phyloP scores from a whole-genome alignment of 1,139 yeast genomes.

The Geotrichum siamense region DNA sequence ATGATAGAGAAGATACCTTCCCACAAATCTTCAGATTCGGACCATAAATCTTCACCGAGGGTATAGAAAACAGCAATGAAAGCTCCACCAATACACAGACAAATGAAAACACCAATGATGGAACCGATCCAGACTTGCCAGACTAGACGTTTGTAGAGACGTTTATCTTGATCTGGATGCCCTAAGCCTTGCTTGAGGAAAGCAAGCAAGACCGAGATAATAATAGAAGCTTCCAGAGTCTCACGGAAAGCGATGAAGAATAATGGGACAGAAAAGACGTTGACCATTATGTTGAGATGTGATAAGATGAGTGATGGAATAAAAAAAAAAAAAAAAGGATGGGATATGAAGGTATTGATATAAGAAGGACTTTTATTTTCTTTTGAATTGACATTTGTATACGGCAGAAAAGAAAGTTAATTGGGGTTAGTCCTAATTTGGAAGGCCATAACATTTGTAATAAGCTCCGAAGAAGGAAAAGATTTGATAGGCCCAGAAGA shows the following conservation, averaged over 20 bases:
- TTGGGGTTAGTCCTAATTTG: too few species aligned
- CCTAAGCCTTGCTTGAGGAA: constrained; percentile 83
- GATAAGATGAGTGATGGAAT: not conserved
- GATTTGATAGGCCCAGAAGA: too few species aligned
- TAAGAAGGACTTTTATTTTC: too few species aligned
- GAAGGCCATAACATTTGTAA: too few species aligned
- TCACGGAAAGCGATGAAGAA: constrained; percentile 89
- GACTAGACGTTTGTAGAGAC: constrained; percentile 51
- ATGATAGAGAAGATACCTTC: constrained; percentile 82
- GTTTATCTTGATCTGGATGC: constrained; percentile 42
- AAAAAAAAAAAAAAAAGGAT: too few species aligned
- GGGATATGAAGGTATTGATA: not conserved
- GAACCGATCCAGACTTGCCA: constrained; percentile 82
- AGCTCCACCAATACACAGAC: constrained; percentile 73
- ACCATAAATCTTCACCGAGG: constrained; percentile 77
- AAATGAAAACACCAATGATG: constrained; percentile 57
- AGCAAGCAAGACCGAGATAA: constrained; percentile 82
- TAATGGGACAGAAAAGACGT: constrained; percentile 40
- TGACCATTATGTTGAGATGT: constrained; percentile 27
- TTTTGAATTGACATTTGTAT: not conserved
- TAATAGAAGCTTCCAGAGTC: constrained; percentile 81
- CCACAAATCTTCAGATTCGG: constrained; percentile 82
- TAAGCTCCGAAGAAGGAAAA: too few species aligned
- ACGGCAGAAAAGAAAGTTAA: too few species aligned
- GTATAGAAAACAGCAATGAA: constrained; percentile 80